Conservation (phyloP, 257 asterid species). For the Plantago major region DNA sequence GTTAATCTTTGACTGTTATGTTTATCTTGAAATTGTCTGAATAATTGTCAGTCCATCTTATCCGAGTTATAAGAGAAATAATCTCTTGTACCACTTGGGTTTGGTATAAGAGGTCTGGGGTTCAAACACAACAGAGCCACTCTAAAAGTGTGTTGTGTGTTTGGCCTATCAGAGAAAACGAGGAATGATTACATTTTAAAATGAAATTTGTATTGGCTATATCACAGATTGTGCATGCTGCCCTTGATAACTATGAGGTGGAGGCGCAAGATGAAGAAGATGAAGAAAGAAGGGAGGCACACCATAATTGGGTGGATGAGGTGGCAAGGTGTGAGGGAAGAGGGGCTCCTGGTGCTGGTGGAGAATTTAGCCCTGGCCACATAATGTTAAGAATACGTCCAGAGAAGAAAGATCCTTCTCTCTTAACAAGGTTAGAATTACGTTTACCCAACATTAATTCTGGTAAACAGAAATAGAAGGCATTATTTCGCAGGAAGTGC, state of each 20-base stretch:
- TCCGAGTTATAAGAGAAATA: constrained; percentile 7
- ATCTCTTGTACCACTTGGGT: too few relatives aligned
- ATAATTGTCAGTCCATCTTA: constrained; percentile 1
- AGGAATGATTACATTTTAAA: neutral
- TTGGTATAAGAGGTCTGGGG: too few relatives aligned
- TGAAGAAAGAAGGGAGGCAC: constrained; percentile 62
- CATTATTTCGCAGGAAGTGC: neutral
- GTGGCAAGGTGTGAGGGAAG: constrained; percentile 91
- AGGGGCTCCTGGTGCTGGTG: constrained; percentile 47
- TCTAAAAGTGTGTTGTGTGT: too few relatives aligned
- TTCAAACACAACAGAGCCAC: too few relatives aligned
- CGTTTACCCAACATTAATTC: constrained; percentile 8
- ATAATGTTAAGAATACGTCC: constrained; percentile 50
- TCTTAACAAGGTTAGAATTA: constrained; percentile 50
- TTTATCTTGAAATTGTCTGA: neutral
- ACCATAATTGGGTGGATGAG: constrained; percentile 97
- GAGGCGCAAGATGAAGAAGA: constrained; percentile 53
- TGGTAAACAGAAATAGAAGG: neutral
- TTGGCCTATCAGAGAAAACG: neutral
- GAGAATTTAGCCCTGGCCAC: constrained; percentile 63
- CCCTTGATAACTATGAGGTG: constrained; percentile 71
- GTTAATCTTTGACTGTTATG: neutral
- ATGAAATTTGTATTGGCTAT: constrained; percentile 2
- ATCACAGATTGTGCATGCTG: constrained; percentile 68
- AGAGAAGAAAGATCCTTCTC: constrained; percentile 75